Evolutionary conservation across 371 early-diverging fungal species (phyloP), one percentile per base, ranked within the genome.

Genomic region (Mortierella sp.): DNA sequence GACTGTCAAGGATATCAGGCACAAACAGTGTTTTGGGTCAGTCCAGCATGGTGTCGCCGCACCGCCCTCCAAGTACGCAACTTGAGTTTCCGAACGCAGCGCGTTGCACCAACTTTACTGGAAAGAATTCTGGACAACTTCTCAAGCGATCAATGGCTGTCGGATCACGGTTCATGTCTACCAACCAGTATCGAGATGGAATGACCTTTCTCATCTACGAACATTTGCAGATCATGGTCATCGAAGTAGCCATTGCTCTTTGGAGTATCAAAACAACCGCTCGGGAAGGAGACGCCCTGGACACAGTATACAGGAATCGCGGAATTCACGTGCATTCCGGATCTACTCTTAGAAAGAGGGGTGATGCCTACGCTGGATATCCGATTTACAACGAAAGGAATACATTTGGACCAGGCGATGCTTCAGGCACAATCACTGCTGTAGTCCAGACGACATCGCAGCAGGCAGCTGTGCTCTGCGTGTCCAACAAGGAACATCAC

Each of bases 181-280:
- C 63, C 4, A 65, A 56, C 8, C 68, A 83, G 12, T 88, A 88
- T 71, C 79, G 73, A 50, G 84, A 86, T 1, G 70, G 75, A 0
- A 85, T 86, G 70, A 57, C 76, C 27, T 81, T 64, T 7, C 56
- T 83, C n/a, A 83, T 88, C 15, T 79, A 83, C 24, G 88, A 88
- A 46, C 88, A 88, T 60, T 42, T 88, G 15, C 86, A 88, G 49
- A 60, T 76, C 26, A 34, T 76, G 64, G 62, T 76, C 15, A 70
- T 70, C n/a, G 70, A 76, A 61, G 58, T 69, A 28, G 78, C 78
- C 48, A 76, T 76, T 28, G 34, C 57, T 1, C 32, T 70, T 46
- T 76, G 78, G 78, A 51, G 41, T 15, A 58, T 65, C 26, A 75
- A 69, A 31, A 30, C 56, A 1, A 57, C 8, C 2, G 4, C 59